phyloP scores from a whole-genome alignment of 2,329 filamentous ascomycete genomes.

The Stachybotrys chlorohalonatus region DNA sequence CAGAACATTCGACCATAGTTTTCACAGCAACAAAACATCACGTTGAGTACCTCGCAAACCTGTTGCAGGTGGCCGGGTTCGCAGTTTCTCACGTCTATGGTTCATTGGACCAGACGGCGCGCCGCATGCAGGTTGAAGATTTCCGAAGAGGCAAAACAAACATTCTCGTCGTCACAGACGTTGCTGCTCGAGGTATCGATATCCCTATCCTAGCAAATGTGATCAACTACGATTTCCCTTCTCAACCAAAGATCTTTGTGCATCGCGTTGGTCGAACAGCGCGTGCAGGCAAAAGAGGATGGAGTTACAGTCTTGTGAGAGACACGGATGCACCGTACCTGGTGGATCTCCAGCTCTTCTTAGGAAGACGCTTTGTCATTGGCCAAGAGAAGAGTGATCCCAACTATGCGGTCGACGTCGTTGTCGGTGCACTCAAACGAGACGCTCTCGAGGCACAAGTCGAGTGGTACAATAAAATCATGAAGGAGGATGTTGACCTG shows the following conservation, averaged over 20 bases:
- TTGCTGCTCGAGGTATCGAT: conserved; percentile 94
- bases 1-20: conserved; percentile 85
- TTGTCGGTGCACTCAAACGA: conserved; percentile 67
- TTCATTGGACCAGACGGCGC: conserved; percentile 85
- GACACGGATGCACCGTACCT: conserved; percentile 87
- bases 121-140: conserved; percentile 83
- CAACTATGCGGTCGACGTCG: conserved; percentile 74
- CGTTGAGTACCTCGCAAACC: conserved; percentile 78
- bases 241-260: conserved; percentile 93
- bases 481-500: conserved; percentile 70
- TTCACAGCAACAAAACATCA: conserved; percentile 96
- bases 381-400: conserved; percentile 55
- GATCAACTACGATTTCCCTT: conserved; percentile 97
- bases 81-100: conserved; percentile 92
- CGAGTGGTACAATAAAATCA: conserved; percentile 75
- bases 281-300: conserved; percentile 82
- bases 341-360: conserved; percentile 86
- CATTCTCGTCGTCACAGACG: conserved; percentile 91
- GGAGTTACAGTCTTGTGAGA: conserved; percentile 88
- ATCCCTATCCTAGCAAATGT: conserved; percentile 94
- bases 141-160: conserved; percentile 80
- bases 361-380: conserved; percentile 73
- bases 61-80: conserved; percentile 78
- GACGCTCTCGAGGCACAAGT: conserved; percentile 65
- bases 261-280: conserved; percentile 95